phyloP scores from a whole-genome alignment of 202 grass and related monocot genomes.

The Carex arenaria region DNA sequence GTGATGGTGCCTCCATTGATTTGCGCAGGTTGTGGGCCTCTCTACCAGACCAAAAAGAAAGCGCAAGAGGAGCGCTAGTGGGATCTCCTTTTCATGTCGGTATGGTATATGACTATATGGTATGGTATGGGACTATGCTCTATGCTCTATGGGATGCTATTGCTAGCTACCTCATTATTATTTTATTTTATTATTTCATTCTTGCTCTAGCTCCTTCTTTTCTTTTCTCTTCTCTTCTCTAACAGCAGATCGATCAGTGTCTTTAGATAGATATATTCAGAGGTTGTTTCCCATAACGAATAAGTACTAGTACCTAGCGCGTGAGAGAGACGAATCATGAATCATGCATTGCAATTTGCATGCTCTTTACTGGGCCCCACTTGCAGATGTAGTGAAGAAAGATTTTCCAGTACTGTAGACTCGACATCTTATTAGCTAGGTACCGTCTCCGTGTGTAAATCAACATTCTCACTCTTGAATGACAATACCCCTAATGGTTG shows the following conservation, averaged over 20 bases:
- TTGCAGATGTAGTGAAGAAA: neutral
- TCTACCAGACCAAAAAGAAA: constrained; percentile 42
- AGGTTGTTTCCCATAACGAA: constrained; percentile 19
- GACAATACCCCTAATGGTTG: neutral
- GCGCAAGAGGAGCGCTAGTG: constrained; percentile 38
- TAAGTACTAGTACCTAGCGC: constrained; percentile 13
- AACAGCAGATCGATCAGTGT: constrained; percentile 7
- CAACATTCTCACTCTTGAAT: neutral
- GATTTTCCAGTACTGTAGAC: neutral
- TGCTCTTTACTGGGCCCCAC: constrained; percentile 2
- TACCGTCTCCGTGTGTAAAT: constrained; percentile 5
- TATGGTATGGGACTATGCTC: constrained; percentile 25
- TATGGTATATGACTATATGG: constrained; percentile 28
- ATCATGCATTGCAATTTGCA: no score
- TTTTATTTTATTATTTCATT: neutral
- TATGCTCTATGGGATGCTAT: neutral
- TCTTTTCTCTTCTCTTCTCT: constrained; percentile 16
- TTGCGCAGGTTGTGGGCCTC: constrained; percentile 26
- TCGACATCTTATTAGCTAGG: constrained; percentile 3
- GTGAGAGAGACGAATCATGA: constrained; percentile 31
- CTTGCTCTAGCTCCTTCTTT: constrained; percentile 20
- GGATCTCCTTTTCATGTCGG: constrained; percentile 85
- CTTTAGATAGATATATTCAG: constrained; percentile 1
- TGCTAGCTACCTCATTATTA: constrained; percentile 17
- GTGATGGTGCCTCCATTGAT: constrained; percentile 21